Evolutionary conservation across 176 grass and related monocot genomes (phyloP), one percentile per base, ranked within the genome.

Genomic region (Eragrostis nindensis): DNA sequence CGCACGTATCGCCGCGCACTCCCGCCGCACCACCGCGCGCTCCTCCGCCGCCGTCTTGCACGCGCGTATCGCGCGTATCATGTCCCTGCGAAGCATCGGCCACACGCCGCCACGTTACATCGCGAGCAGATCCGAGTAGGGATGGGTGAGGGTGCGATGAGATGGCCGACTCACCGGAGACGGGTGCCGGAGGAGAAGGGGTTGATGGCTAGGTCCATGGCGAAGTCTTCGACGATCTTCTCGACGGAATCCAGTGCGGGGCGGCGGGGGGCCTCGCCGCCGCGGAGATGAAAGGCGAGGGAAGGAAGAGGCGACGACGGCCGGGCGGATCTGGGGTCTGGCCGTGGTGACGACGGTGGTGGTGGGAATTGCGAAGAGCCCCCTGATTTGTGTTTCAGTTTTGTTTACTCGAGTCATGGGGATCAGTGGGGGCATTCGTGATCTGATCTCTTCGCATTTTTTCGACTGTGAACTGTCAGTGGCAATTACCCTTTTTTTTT

Each of bases 21-120:
- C 97, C 77, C 94, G 92, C 82, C 97, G 92, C 70, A 99, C 97
- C 54, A 99, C 97, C 42, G 89, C 97, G 40, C 97, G 90, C 82
- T 99, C 97, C 90, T 99, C 97, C 27, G 97, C 97, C 13, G 97
- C 97, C 75, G 97, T 99, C 92, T 99, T 99, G 87, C 89, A 96
- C 52, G 93, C 91, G 59, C 97, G 92, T 90, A 99, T 96, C 59
- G 93, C 69, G 15, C 93, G 88, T 90, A 99, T 99, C 97, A 99
- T 99, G 54, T 99, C 97, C 89, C 97, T 99, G 85, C 76, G 46
- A 55, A 24, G 22, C 57, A 46, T 16, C 44, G 45, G 24, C 84
- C 39, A 32, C 66, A 12, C 16, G 15, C 22, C 0, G 3, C 16
- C 11, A 8, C 8, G n/a, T 71, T 52, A 81, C 53, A n/a, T 21